Evolutionary conservation across 2,329 filamentous ascomycete genomes (phyloP).

Genomic region (Ophiostoma himal-ulmi): DNA sequence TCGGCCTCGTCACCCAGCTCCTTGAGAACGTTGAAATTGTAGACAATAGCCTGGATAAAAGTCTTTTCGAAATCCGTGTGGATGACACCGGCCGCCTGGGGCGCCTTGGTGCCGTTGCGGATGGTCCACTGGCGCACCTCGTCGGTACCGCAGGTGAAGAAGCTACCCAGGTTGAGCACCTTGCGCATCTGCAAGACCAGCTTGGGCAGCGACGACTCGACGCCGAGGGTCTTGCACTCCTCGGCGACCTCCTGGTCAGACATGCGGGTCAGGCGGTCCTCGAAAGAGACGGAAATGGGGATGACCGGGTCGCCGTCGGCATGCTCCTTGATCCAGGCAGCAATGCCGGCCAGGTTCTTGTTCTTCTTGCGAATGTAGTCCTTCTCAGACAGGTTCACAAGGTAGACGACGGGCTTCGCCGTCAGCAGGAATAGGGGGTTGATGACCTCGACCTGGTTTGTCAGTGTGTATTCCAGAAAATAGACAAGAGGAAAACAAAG

Average conservation of each 20-base stretch:
- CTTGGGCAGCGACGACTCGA: conserved; percentile 87
- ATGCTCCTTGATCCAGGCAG: conserved; percentile 91
- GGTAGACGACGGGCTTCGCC: conserved; percentile 93
- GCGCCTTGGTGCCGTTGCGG: conserved; percentile 92
- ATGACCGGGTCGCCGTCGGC: conserved; percentile 84
- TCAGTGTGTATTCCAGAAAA: not conserved
- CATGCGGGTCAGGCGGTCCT: conserved; percentile 82
- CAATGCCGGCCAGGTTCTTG: conserved; percentile 92
- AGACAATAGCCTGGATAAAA: conserved; percentile 93
- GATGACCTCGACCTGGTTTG: conserved; percentile 80
- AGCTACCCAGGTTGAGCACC: conserved; percentile 80
- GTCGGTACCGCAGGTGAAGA: conserved; percentile 94
- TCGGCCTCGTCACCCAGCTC: conserved; percentile 83
- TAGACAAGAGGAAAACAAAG: not conserved
- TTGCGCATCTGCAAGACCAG: conserved; percentile 90
- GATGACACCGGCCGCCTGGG: conserved; percentile 93
- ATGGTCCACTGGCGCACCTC: conserved; percentile 99
- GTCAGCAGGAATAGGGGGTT: conserved; percentile 93
- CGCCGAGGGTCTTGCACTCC: conserved; percentile 82
- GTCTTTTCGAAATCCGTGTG: conserved; percentile 99
- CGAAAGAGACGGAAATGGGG: conserved; percentile 85
- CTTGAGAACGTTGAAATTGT: conserved; percentile 76
- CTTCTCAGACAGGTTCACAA: conserved; percentile 94
- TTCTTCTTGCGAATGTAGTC: conserved; percentile 99
- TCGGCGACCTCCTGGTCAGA: conserved; percentile 72